A percentile compares a stretch with the other conserved stretches of the same genome.
Conservation (phyloP, 495 filamentous ascomycete genomes). For the Podospora fimiseda region DNA sequence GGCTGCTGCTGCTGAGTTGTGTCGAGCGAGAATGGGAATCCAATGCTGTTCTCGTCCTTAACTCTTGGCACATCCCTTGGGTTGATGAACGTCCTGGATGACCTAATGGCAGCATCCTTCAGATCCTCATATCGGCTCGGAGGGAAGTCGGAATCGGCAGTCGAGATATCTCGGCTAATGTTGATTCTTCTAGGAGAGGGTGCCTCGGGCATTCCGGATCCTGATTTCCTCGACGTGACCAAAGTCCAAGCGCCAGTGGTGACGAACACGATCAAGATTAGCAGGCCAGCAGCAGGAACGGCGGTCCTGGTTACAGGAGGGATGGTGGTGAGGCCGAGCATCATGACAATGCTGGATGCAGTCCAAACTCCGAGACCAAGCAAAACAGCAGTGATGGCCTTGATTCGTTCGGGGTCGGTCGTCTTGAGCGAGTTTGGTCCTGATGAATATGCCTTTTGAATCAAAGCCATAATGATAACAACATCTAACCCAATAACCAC, state of each 20-base stretch:
- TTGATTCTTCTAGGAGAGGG: slow-evolving; percentile 24
- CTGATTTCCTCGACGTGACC: slow-evolving; percentile 7
- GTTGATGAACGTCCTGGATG: slow-evolving; percentile 33
- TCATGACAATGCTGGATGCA: slow-evolving; percentile 42
- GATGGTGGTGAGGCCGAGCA: slow-evolving; percentile 38
- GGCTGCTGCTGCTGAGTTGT: slow-evolving; percentile 14
- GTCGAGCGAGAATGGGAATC: slow-evolving; percentile 14
- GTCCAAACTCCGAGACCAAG: slow-evolving; percentile 44
- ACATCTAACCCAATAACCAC: slow-evolving; percentile 39
- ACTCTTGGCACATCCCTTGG: slow-evolving; percentile 23
- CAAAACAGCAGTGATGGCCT: slow-evolving; percentile 34
- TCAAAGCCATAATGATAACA: slow-evolving; percentile 36
- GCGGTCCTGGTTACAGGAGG: slow-evolving; percentile 41
- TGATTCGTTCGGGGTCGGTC: slow-evolving; percentile 21
- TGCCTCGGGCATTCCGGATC: slow-evolving; percentile 25
- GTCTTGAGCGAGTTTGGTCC: slow-evolving; percentile 17
- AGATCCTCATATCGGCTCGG: slow-evolving; percentile 42
- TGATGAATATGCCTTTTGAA: slow-evolving; percentile 31
- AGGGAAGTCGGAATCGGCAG: slow-evolving; percentile 39
- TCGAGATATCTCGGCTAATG: slow-evolving; percentile 35
- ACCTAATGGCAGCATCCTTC: slow-evolving; percentile 33
- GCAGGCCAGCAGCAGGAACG: slow-evolving; percentile 43
- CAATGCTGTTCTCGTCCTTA: slow-evolving; percentile 19
- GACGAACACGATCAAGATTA: slow-evolving; percentile 37
- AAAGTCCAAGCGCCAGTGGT: slow-evolving; percentile 22